Base-by-base conservation (phyloP, 2,329 filamentous ascomycete species). In the Aspergillus alliaceus region DNA sequence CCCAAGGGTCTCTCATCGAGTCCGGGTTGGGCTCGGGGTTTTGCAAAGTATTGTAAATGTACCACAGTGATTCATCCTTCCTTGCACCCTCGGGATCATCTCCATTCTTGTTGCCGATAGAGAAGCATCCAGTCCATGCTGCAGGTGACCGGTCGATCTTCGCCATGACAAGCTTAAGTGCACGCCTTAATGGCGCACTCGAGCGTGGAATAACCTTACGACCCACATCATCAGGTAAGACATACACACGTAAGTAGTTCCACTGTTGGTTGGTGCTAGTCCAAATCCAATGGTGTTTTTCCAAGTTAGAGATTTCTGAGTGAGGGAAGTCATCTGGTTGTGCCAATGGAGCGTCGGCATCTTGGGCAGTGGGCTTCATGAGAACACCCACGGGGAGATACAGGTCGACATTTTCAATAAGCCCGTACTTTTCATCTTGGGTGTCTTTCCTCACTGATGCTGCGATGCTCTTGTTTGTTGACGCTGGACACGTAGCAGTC, bases 41-140 rank as follows among this genome's bases (percentile, higher is more conserved):
- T 34, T 74, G 59, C 15, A 81, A 59, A 3, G 79, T 81, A 60
- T 81, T 81, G 69, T 80, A 81, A 29, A 80, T 79, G 59, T 81
- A 81, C 67, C 79, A 81, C 1, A 81, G 57, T 0, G 78, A 80
- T 47, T 80, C 77, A 27, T 79, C 72, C 31, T 75, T 71, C 3
- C 56, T 61, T 1, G 35, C 58, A 40, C 64, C 63, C n/a, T 63
- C 58, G 11, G 53, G 50, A 2, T 61, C 29, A 31, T 60, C 57
- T 9, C 22, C 32, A 12, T 54, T 29, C 24, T 9, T 34, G 5
- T 54, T 40, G 39, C n/a, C 49, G 18, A 58, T 31, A 6, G 60
- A 52, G 37, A 64, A 63, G 4, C 59, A 51, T 12, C 75, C 75
- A 18, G 69, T 52, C 78, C 79, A 81, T 22, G 75, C 71, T 12